phyloP scores from a whole-genome alignment of 441 rosid genomes.

The Adansonia grandidieri region DNA sequence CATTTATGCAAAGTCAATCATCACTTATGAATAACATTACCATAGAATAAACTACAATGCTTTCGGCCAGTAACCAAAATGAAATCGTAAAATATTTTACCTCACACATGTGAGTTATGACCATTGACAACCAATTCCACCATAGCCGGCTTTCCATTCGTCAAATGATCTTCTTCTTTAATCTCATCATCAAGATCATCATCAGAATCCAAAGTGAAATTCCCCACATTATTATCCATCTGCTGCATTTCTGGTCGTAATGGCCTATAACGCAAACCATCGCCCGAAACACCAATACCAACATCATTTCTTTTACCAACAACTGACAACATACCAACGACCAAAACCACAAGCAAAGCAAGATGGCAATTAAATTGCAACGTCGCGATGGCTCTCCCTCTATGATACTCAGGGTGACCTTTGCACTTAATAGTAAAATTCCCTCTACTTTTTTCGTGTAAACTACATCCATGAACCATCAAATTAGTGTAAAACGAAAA shows the following conservation, averaged over 20 bases:
- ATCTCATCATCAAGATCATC: conserved; percentile 55
- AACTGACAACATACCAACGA: conserved; percentile 51
- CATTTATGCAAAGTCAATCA: conserved; percentile 18
- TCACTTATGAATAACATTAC: conserved; percentile 24
- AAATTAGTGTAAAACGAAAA: conserved; percentile 68
- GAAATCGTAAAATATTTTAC: conserved; percentile 31
- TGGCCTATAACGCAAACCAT: conserved; percentile 55
- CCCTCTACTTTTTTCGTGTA: conserved; percentile 72
- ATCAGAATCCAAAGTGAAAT: conserved; percentile 78
- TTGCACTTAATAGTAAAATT: conserved; percentile 77
- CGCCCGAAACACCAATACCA: conserved; percentile 34
- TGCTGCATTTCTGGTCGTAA: conserved; percentile 64
- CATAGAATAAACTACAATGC: conserved; percentile 6
- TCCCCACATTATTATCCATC: conserved; percentile 42
- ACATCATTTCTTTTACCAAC: conserved; percentile 49
- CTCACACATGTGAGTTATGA: conserved; percentile 53
- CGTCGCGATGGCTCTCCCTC: conserved; percentile 87
- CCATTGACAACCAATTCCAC: conserved; percentile 56
- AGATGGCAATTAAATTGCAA: conserved; percentile 93
- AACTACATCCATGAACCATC: conserved; percentile 69
- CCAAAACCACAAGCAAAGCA: conserved; percentile 66
- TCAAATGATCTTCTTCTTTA: conserved; percentile 42
- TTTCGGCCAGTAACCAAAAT: conserved; percentile 2
- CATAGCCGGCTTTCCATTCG: conserved; percentile 36
- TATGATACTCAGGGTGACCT: conserved; percentile 77